Conservation (phyloP, 2,329 filamentous ascomycete species). For the Clarireedia homoeocarpa region DNA sequence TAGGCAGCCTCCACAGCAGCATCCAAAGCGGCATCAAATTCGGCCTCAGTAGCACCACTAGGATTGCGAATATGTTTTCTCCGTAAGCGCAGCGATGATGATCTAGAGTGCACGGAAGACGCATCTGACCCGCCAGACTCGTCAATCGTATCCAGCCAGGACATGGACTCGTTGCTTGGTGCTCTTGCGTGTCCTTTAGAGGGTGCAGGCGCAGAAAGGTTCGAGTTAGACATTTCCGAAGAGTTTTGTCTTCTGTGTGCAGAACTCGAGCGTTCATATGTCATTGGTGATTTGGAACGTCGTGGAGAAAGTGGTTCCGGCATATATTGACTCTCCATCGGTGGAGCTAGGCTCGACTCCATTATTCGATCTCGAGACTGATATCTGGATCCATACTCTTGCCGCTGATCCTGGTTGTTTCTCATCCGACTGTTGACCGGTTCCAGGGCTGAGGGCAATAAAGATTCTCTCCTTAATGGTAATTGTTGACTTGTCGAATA, state of each 20-base stretch:
- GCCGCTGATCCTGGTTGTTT: slow-evolving; percentile 22
- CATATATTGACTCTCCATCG: slow-evolving; percentile 53
- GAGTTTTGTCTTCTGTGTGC: slow-evolving; percentile 24
- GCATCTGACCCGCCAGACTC: slow-evolving; percentile 76
- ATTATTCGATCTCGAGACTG: not conserved
- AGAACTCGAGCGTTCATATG: slow-evolving; percentile 26
- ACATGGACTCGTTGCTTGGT: slow-evolving; percentile 72
- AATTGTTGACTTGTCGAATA: slow-evolving; percentile 22
- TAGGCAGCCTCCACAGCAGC: slow-evolving; percentile 95
- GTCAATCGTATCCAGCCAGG: slow-evolving; percentile 91
- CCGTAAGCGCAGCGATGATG: slow-evolving; percentile 60
- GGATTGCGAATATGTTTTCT: slow-evolving; percentile 61
- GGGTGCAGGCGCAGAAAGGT: slow-evolving; percentile 24
- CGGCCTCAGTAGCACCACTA: slow-evolving; percentile 72
- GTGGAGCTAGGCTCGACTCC: slow-evolving; percentile 35
- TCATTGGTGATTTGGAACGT: slow-evolving; percentile 43
- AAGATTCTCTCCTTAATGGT: slow-evolving; percentile 29
- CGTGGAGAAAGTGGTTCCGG: slow-evolving; percentile 64
- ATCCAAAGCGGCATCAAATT: slow-evolving; percentile 90
- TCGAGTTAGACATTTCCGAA: not conserved
- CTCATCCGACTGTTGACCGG: slow-evolving; percentile 24
- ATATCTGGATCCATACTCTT: slow-evolving; percentile 1
- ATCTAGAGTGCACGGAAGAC: slow-evolving; percentile 74
- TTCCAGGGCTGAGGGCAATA: slow-evolving; percentile 27
- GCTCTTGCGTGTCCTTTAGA: slow-evolving; percentile 43